Evolutionary conservation across 2,329 filamentous ascomycete genomes (phyloP), one percentile per base, ranked within the genome.

Genomic region (Trichophyton simii): DNA sequence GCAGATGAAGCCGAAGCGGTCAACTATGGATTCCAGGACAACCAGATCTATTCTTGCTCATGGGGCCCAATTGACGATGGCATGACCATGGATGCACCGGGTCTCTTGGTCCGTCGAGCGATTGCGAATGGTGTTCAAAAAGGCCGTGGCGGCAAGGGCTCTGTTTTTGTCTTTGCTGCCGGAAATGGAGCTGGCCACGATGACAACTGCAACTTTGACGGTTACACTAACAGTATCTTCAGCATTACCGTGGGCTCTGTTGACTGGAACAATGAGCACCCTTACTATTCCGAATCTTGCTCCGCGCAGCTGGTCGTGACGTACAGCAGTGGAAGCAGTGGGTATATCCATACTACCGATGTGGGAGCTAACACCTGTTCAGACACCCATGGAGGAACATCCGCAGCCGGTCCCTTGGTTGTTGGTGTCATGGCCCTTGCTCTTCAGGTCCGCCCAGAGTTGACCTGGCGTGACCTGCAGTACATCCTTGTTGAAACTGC

Each of bases 161-260:
- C 90, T 31, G 88, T 99, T 66, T 99, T 91, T 70, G 94, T 99
- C 60, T 99, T 99, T 74, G 94, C 94, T 50, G 91, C 92, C 66
- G 94, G 94, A 63, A 99, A 99, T 70, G 94, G 94, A 62, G 95
- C 92, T 8, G 79, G 80, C 2, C 84, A 79, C 65, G 91, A 89
- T 55, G 94, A 99, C 73, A 97, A 99, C 75, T 99, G 94, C 81
- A 99, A 99, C 73, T 99, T 99, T 72, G 94, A 99, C 71, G 94
- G 94, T 44, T 99, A 99, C 76, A 99, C 94, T 63, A 99, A 99
- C 78, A 96, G 91, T 72, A 99, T 99, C 68, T 99, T 97, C 80
- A 96, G 91, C 72, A 94, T 99, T 68, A 96, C 91, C 0, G 91
- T 99, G 18, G 94, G 94, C 42, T 92, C 92, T 38, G 87, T 99